phyloP scores from a whole-genome alignment of 306 rosid genomes.

The Gastrolobium bilobum region DNA sequence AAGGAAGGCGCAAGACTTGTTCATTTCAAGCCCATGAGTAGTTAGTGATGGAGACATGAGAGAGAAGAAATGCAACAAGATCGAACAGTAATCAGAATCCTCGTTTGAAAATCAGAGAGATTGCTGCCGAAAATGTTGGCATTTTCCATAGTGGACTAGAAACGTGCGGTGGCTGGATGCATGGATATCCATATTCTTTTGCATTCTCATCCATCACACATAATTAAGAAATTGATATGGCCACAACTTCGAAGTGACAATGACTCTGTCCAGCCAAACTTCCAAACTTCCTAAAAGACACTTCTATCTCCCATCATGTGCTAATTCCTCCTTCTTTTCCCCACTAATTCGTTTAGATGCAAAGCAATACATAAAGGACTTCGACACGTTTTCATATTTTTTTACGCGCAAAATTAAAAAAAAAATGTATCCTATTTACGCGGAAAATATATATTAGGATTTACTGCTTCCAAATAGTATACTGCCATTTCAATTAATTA shows the following conservation, averaged over 20 bases:
- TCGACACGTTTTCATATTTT: neutral
- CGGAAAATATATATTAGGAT: too few species aligned
- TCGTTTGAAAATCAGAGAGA: neutral
- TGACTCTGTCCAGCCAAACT: neutral
- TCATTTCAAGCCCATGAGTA: neutral
- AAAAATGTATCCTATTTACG: too few species aligned
- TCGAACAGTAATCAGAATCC: neutral
- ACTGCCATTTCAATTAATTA: too few species aligned
- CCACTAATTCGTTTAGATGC: neutral
- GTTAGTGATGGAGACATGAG: neutral
- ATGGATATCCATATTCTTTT: neutral
- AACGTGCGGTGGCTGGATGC: neutral
- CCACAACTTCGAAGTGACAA: neutral
- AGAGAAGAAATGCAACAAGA: neutral
- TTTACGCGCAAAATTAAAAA: too few species aligned
- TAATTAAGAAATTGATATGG: neutral
- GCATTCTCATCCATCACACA: neutral
- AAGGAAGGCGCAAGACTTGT: constrained; percentile 24
- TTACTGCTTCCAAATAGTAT: too few species aligned
- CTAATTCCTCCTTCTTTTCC: neutral
- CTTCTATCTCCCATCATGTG: neutral
- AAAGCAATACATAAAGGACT: neutral
- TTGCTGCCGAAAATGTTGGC: neutral
- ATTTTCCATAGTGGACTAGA: neutral
- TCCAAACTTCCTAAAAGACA: neutral